A percentile compares a stretch with the other conserved stretches of the same genome.
Conservation (phyloP, 2,329 filamentous ascomycete genomes). For the Aaosphaeria arxii region DNA sequence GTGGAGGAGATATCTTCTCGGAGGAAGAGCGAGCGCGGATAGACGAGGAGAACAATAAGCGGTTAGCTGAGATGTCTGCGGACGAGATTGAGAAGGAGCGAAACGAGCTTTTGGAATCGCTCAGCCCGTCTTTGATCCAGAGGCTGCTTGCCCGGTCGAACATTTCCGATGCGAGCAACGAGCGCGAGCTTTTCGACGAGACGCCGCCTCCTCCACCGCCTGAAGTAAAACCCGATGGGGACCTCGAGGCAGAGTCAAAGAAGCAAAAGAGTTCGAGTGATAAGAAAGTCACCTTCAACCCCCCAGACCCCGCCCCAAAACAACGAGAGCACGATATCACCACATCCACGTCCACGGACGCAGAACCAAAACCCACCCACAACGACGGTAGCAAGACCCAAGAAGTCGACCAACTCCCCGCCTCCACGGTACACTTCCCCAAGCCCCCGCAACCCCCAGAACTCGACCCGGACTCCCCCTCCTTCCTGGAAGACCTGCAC, state of each 20-base stretch:
- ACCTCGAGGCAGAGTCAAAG: constrained; percentile 1
- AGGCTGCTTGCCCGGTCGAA: constrained; percentile 73
- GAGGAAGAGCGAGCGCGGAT: constrained; percentile 68
- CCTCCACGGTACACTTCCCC: constrained; percentile 58
- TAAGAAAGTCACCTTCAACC: not conserved
- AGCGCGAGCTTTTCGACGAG: constrained; percentile 31
- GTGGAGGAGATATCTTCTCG: not conserved
- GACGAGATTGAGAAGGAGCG: constrained; percentile 79
- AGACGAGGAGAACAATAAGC: constrained; percentile 75
- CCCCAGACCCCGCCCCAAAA: not conserved
- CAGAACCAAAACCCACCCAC: constrained; percentile 1
- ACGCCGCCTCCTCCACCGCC: constrained; percentile 1
- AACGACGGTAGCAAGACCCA: constrained; percentile 63
- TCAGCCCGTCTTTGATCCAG: constrained; percentile 75
- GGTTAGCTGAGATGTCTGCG: constrained; percentile 73
- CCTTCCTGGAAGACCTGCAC: constrained; percentile 83
- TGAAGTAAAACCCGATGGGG: not conserved
- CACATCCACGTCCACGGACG: constrained; percentile 1
- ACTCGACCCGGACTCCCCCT: constrained; percentile 77
- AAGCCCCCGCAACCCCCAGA: constrained; percentile 57
- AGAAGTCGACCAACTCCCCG: constrained; percentile 54
- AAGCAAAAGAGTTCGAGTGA: constrained; percentile 1
- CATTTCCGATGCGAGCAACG: constrained; percentile 61
- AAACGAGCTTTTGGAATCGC: constrained; percentile 71
- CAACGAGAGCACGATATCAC: constrained; percentile 1